These are phyloP conservation scores for Aureobasidium leucospermi DNA, from an alignment of 2,329 filamentous ascomycete genomes.

Conservation along the genomic window DNA sequence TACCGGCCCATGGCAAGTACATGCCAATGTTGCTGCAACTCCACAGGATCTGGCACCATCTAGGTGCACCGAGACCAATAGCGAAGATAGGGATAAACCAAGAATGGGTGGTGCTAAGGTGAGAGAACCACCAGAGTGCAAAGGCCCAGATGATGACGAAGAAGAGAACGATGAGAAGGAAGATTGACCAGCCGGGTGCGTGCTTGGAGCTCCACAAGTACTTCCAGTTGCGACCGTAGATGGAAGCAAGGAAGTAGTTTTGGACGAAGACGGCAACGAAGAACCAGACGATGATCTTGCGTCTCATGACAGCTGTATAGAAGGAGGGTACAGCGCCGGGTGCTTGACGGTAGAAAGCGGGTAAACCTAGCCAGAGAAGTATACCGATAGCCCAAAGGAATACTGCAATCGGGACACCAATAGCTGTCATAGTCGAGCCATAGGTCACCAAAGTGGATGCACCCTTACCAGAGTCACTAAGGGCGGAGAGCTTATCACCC, in stretches of 20 bases:
- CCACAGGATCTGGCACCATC: constrained; percentile 64
- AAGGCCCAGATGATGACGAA: constrained; percentile 50
- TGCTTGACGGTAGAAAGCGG: constrained; percentile 58
- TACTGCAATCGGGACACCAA: constrained; percentile 51
- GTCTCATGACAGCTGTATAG: constrained; percentile 53
- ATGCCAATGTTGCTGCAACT: constrained; percentile 52
- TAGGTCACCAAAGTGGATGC: constrained; percentile 18
- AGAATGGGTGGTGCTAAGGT: constrained; percentile 52
- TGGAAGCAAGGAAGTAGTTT: constrained; percentile 60
- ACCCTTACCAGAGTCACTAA: constrained; percentile 35
- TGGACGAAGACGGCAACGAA: constrained; percentile 56
- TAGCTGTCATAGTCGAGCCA: constrained; percentile 33
- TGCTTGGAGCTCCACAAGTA: constrained; percentile 55
- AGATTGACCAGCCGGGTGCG: constrained; percentile 49
- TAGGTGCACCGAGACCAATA: constrained; percentile 57
- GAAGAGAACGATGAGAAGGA: constrained; percentile 50
- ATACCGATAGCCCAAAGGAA: constrained; percentile 51
- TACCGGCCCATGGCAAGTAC: constrained; percentile 57
- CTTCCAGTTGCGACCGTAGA: constrained; percentile 60
- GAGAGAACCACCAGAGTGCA: constrained; percentile 45
- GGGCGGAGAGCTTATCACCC: constrained; percentile 49
- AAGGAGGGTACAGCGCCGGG: constrained; percentile 59
- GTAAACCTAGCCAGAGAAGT: constrained; percentile 54
- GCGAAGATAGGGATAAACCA: constrained; percentile 63
- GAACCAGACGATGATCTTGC: constrained; percentile 62